A percentile compares a stretch with the other conserved stretches of the same genome.
These are phyloP conservation scores for Starmerella stigmatis DNA, from an alignment of 805 yeast genomes.

Conservation along the genomic window DNA sequence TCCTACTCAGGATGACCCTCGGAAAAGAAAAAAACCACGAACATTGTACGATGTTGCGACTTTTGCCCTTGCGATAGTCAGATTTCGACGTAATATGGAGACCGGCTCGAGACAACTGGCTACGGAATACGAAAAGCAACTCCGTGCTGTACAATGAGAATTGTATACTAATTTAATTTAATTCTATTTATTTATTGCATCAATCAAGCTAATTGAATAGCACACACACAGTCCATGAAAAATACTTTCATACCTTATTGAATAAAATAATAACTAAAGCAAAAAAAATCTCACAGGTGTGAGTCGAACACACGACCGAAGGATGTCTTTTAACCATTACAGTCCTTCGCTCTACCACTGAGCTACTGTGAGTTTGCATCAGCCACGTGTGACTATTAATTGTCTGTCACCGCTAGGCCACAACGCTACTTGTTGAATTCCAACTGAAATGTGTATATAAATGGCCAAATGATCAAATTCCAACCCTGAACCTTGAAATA, in stretches of 20 bases:
- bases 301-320: constrained; percentile 23
- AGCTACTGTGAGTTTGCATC: constrained; percentile 18
- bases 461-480: not conserved
- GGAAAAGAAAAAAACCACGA: not conserved
- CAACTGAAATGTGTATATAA: not conserved
- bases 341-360: constrained; percentile 28
- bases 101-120: not conserved
- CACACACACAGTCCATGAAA: not conserved
- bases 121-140: constrained; percentile 1
- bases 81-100: not conserved
- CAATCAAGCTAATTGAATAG: too few species aligned
- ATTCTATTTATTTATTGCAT: constrained; percentile 1
- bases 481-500: not conserved
- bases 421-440: not conserved
- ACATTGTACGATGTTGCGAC: not conserved
- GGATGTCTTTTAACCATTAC: constrained; percentile 22
- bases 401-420: not conserved
- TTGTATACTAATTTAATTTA: not conserved
- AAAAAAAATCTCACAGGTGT: constrained; percentile 13
- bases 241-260: too few species aligned
- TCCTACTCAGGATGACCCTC: not conserved
- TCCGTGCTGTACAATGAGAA: not conserved
- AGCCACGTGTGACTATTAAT: not conserved
- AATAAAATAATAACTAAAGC: too few species aligned
- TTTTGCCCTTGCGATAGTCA: not conserved